Conservation (phyloP, 2,329 filamentous ascomycete genomes). For the Pezicula rhizophila region DNA sequence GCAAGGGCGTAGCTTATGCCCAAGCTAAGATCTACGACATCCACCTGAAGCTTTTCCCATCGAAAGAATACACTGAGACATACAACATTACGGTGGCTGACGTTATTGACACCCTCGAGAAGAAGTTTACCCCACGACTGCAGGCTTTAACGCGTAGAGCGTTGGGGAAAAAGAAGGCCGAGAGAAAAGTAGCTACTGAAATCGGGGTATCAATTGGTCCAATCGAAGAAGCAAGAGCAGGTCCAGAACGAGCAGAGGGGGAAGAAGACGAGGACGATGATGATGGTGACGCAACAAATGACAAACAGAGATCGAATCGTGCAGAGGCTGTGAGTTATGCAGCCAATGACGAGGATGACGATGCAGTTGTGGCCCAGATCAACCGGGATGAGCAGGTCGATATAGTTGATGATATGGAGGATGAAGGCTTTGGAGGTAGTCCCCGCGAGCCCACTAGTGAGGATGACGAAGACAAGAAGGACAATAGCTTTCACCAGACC, state of each 20-base stretch:
- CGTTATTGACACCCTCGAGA: slow-evolving; percentile 74
- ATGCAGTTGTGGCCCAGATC: slow-evolving; percentile 61
- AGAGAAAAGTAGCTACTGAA: slow-evolving; percentile 63
- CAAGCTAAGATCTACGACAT: slow-evolving; percentile 84
- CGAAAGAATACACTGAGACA: slow-evolving; percentile 73
- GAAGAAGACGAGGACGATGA: slow-evolving; percentile 58
- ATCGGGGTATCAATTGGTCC: slow-evolving; percentile 60
- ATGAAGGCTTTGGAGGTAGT: slow-evolving; percentile 46
- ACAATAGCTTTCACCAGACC: slow-evolving; percentile 19
- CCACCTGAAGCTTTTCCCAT: slow-evolving; percentile 75
- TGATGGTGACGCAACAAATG: slow-evolving; percentile 68
- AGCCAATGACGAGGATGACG: slow-evolving; percentile 87
- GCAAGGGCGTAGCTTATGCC: slow-evolving; percentile 59
- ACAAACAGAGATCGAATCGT: slow-evolving; percentile 70
- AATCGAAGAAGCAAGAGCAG: slow-evolving; percentile 42
- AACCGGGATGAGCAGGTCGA: slow-evolving; percentile 52
- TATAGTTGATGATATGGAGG: slow-evolving; percentile 50
- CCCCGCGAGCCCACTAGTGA: slow-evolving; percentile 30
- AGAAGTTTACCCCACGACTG: slow-evolving; percentile 68
- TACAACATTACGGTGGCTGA: slow-evolving; percentile 79
- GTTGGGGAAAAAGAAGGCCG: slow-evolving; percentile 73
- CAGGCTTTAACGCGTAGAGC: slow-evolving; percentile 67
- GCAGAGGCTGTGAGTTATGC: slow-evolving; percentile 83
- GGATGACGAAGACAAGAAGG: slow-evolving; percentile 31
- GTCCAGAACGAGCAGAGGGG: slow-evolving; percentile 31